These are phyloP conservation scores for Solanum phureja DNA, from an alignment of 257 asterid species.

Conservation along the genomic window DNA sequence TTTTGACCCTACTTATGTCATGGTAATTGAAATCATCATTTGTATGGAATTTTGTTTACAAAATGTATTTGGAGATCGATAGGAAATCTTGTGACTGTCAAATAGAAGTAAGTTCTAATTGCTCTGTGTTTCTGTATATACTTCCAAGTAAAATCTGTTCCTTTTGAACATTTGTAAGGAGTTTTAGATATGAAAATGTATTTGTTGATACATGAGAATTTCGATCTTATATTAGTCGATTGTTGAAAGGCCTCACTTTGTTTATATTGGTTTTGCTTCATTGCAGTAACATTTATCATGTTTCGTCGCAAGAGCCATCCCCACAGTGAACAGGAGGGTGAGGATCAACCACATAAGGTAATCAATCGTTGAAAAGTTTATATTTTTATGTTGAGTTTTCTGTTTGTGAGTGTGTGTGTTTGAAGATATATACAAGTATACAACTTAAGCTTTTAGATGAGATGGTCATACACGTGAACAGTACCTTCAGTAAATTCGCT, in stretches of 20 bases:
- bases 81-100: neutral
- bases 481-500: neutral
- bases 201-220: neutral
- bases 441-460: neutral
- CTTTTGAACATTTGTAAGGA: neutral
- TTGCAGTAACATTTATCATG: slow-evolving; percentile 27
- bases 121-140: neutral
- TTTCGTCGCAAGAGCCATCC: slow-evolving; percentile 54
- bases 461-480: neutral
- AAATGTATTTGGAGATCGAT: neutral
- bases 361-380: neutral
- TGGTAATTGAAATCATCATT: neutral
- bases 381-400: neutral
- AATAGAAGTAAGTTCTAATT: neutral
- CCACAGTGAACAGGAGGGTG: slow-evolving; percentile 33
- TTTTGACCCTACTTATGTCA: neutral
- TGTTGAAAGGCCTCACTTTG: neutral
- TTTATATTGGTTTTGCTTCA: neutral
- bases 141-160: neutral
- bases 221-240: neutral
- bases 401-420: neutral
- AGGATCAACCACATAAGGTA: slow-evolving; percentile 69
- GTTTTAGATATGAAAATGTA: neutral
- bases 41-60: neutral
- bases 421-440: neutral